These are phyloP conservation scores for Aspergillus eucalypticola DNA, from an alignment of 2,329 filamentous ascomycete species.

Conservation along the genomic window DNA sequence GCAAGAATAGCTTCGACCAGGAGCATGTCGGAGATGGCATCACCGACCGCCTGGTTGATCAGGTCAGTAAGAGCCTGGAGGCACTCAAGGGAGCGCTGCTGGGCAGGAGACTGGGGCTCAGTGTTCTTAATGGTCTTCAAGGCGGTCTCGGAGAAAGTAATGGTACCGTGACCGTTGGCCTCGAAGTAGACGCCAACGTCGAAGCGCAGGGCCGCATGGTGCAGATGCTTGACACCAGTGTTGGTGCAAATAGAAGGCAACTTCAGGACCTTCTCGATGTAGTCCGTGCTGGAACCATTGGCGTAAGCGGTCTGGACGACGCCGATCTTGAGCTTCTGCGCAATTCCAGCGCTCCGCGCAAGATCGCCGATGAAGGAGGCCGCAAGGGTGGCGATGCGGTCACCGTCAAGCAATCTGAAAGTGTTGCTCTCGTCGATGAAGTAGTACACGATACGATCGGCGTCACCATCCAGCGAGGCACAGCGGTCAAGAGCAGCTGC, in stretches of 20 bases:
- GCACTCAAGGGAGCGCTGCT: constrained; percentile 84
- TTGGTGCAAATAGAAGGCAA: constrained; percentile 90
- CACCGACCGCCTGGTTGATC: constrained; percentile 97
- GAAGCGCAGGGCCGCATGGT: constrained; percentile 93
- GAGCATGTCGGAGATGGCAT: constrained; percentile 92
- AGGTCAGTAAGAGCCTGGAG: constrained; percentile 81
- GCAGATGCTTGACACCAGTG: constrained; percentile 95
- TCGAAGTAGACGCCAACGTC: constrained; percentile 98
- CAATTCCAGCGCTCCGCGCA: constrained; percentile 74
- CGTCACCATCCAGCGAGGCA: constrained; percentile 92
- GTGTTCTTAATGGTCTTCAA: constrained; percentile 75
- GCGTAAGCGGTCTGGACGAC: constrained; percentile 98
- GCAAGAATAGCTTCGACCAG: constrained; percentile 95
- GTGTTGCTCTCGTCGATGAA: constrained; percentile 78
- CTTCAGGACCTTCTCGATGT: constrained; percentile 82
- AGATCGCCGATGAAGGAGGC: constrained; percentile 93
- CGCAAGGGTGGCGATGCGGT: constrained; percentile 91
- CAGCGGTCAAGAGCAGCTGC: constrained; percentile 73
- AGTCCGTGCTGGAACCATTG: constrained; percentile 91
- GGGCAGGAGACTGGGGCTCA: constrained; percentile 84
- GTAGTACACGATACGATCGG: constrained; percentile 94
- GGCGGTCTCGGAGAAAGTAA: constrained; percentile 87
- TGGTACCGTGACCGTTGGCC: constrained; percentile 95
- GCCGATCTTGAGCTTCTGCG: constrained; percentile 80
- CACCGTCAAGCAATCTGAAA: constrained; percentile 92